These are phyloP conservation scores for Ogataea pilisensis DNA, from an alignment of 805 yeast genomes.

Conservation along the genomic window DNA sequence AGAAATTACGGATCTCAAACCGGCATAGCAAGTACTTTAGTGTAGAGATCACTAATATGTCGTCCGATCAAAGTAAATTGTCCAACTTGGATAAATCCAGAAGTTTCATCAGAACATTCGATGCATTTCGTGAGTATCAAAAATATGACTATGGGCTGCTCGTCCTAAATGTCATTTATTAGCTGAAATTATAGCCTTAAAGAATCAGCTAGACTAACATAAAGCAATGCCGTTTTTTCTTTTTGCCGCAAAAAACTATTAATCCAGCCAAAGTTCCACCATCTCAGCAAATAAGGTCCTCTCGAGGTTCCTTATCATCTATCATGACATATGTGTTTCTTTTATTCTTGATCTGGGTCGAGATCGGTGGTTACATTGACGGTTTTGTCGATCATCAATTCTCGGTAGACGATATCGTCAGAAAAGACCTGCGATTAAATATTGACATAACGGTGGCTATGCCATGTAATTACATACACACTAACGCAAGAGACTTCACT, in stretches of 20 bases:
- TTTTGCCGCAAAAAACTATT: neutral
- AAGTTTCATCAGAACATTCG: slow-evolving; percentile 45
- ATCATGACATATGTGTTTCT: slow-evolving; percentile 57
- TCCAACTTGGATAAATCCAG: slow-evolving; percentile 22
- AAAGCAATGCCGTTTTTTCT: neutral
- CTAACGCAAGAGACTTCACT: slow-evolving; percentile 74
- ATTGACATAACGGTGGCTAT: slow-evolving; percentile 75
- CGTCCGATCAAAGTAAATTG: neutral
- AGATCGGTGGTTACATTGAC: slow-evolving; percentile 78
- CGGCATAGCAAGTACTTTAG: no score
- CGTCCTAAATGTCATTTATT: no score
- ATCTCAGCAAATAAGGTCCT: slow-evolving; percentile 67
- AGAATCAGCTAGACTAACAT: no score
- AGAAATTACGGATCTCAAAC: no score
- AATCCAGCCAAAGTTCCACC: slow-evolving; percentile 58
- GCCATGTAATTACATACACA: slow-evolving; percentile 75
- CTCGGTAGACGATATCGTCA: slow-evolving; percentile 59
- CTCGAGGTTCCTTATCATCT: slow-evolving; percentile 75
- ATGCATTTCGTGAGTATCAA: slow-evolving; percentile 59
- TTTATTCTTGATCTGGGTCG: slow-evolving; percentile 73
- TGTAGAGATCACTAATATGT: no score
- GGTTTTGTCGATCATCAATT: slow-evolving; percentile 79
- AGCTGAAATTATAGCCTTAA: no score
- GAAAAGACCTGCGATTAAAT: slow-evolving; percentile 61
- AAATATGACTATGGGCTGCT: neutral